These are phyloP conservation scores for Podospora sp. DNA, from an alignment of 495 filamentous ascomycete genomes.

Conservation along the genomic window DNA sequence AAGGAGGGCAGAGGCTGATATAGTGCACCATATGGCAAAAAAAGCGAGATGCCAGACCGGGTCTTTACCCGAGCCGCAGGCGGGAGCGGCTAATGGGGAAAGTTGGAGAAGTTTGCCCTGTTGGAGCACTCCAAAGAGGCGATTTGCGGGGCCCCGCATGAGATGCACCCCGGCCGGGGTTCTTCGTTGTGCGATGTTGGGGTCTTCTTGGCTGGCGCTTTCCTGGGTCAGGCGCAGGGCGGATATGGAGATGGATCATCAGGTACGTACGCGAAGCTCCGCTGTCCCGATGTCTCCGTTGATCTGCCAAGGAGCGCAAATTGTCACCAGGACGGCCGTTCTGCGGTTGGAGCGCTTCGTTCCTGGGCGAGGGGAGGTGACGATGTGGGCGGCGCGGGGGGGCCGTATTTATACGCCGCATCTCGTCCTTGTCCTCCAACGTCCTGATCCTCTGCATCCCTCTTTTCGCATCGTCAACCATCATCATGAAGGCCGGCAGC, in stretches of 20 bases:
- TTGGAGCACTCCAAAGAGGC: neutral
- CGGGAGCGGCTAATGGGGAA: neutral
- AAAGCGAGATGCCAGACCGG: neutral
- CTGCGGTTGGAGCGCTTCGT: neutral
- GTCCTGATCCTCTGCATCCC: conserved; percentile 13
- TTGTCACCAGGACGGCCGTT: neutral
- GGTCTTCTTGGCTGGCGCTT: neutral
- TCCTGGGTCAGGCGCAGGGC: neutral
- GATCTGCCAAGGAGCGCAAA: neutral
- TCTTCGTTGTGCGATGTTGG: neutral
- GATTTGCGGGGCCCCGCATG: neutral
- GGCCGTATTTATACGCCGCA: neutral
- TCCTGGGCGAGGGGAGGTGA: neutral
- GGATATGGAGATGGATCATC: neutral
- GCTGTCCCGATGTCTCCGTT: neutral
- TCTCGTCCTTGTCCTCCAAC: conserved; percentile 52
- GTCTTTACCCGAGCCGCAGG: neutral
- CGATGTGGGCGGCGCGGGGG: neutral
- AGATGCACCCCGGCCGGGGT: neutral
- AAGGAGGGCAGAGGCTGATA: neutral
- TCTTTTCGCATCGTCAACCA: neutral
- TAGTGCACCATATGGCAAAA: neutral
- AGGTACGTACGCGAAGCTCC: neutral
- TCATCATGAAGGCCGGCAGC: conserved; percentile 44
- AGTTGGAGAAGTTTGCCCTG: neutral